Conservation (phyloP, 176 grass and related monocot species). For the Eragrostis curvula region DNA sequence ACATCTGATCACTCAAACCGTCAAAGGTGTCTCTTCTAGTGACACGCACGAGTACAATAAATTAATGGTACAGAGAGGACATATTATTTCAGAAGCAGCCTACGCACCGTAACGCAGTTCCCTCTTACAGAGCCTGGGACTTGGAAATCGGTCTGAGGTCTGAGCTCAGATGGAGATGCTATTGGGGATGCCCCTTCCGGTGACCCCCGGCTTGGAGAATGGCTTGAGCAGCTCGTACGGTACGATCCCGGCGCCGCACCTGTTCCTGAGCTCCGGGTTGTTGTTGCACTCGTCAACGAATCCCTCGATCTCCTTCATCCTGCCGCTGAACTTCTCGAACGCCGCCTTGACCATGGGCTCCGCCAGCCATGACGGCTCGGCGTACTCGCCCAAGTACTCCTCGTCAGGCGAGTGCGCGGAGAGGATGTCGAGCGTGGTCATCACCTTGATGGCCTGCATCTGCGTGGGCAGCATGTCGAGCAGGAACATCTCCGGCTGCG, state of each 20-base stretch:
- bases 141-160: not conserved
- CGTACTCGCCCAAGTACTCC: constrained; percentile 75
- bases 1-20: not conserved
- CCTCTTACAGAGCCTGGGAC: not conserved
- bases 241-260: constrained; percentile 76
- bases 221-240: constrained; percentile 95
- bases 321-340: constrained; percentile 77
- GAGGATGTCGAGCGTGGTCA: constrained; percentile 79
- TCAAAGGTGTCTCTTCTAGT: not conserved
- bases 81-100: constrained; percentile 28
- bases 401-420: constrained; percentile 87
- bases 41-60: not conserved
- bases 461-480: constrained; percentile 66
- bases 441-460: constrained; percentile 71
- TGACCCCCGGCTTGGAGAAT: constrained; percentile 75
- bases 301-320: constrained; percentile 84
- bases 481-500: constrained; percentile 56
- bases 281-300: constrained; percentile 68
- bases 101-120: not conserved
- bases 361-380: constrained; percentile 61
- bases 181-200: constrained; percentile 82
- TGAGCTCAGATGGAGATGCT: constrained; percentile 82
- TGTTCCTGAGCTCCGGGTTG: constrained; percentile 55
- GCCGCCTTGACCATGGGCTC: constrained; percentile 66
- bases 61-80: not conserved